phyloP scores from a whole-genome alignment of 306 rosid species.

The Cicer pinnatifidum region DNA sequence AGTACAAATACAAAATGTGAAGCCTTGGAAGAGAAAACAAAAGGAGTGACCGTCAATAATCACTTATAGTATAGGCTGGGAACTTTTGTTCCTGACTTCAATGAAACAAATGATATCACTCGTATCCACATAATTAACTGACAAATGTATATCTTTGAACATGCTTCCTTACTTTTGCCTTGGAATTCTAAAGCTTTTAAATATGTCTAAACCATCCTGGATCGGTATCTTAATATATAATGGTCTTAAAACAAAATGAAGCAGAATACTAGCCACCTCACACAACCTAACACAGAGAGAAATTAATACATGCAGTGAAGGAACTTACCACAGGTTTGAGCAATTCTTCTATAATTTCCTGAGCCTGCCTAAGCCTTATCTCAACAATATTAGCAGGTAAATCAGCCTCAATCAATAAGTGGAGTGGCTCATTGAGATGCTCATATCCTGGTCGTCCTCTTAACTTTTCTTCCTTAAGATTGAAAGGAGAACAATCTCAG shows the following conservation, averaged over 20 bases:
- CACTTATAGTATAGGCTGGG: background rate
- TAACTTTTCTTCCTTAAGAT: slow-evolving; percentile 84
- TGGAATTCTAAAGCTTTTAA: slow-evolving; percentile 4
- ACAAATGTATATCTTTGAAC: slow-evolving; percentile 7
- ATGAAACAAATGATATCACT: background rate
- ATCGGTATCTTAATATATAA: slow-evolving; percentile 5
- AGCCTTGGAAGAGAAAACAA: slow-evolving; percentile 13
- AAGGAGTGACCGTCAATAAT: background rate
- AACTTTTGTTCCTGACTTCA: slow-evolving; percentile 34
- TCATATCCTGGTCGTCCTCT: slow-evolving; percentile 98
- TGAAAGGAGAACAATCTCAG: slow-evolving; percentile 27
- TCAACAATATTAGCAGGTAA: slow-evolving; percentile 88
- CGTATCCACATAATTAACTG: background rate
- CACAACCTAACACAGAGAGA: background rate
- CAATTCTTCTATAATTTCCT: slow-evolving; percentile 93
- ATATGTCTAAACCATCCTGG: background rate
- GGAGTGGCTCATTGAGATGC: slow-evolving; percentile 93
- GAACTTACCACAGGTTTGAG: slow-evolving; percentile 93
- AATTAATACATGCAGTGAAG: slow-evolving; percentile 36
- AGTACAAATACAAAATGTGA: background rate
- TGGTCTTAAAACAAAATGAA: slow-evolving; percentile 37
- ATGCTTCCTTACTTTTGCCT: slow-evolving; percentile 13
- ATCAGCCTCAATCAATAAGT: slow-evolving; percentile 93
- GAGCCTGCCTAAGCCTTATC: slow-evolving; percentile 91
- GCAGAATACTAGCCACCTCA: slow-evolving; percentile 39